A percentile compares a stretch with the other conserved stretches of the same genome.
These are phyloP conservation scores for Boletus sp. DNA, from an alignment of 768 basidiomycete species.

Conservation along the genomic window DNA sequence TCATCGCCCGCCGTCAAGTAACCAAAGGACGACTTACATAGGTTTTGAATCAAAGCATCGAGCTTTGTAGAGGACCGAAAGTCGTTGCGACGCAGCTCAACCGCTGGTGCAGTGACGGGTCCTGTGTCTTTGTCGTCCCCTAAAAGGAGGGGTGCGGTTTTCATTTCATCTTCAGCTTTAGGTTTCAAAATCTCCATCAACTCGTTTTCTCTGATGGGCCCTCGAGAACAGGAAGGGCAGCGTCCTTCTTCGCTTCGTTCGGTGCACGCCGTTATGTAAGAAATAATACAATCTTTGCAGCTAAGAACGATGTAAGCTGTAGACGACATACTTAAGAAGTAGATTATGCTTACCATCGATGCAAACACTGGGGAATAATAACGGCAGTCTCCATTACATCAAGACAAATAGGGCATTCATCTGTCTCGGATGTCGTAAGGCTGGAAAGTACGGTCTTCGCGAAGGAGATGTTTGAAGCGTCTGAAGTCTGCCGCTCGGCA, in stretches of 20 bases:
- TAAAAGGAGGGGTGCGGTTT: not conserved
- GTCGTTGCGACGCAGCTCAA: conserved; percentile 74
- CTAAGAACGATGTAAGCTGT: conserved; percentile 36
- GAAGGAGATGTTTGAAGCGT: conserved; percentile 41
- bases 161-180: conserved; percentile 10
- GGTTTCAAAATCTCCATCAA: conserved; percentile 60
- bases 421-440: conserved; percentile 45
- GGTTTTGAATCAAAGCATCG: conserved; percentile 71
- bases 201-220: conserved; percentile 63
- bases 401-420: conserved; percentile 81
- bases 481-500: conserved; percentile 34
- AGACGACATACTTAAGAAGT: not conserved
- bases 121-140: conserved; percentile 17
- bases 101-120: conserved; percentile 35
- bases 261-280: conserved; percentile 65
- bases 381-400: conserved; percentile 72
- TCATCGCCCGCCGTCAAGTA: not conserved
- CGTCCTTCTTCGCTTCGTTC: conserved; percentile 67
- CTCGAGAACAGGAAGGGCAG: conserved; percentile 79
- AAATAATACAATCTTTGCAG: conserved; percentile 88
- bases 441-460: conserved; percentile 65
- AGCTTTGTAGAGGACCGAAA: conserved; percentile 91
- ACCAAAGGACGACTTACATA: conserved; percentile 47
- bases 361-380: conserved; percentile 74
- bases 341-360: conserved; percentile 55